Evolutionary conservation across 495 filamentous ascomycete genomes (phyloP), one percentile per base, ranked within the genome.

Genomic region (Platismatia glauca): DNA sequence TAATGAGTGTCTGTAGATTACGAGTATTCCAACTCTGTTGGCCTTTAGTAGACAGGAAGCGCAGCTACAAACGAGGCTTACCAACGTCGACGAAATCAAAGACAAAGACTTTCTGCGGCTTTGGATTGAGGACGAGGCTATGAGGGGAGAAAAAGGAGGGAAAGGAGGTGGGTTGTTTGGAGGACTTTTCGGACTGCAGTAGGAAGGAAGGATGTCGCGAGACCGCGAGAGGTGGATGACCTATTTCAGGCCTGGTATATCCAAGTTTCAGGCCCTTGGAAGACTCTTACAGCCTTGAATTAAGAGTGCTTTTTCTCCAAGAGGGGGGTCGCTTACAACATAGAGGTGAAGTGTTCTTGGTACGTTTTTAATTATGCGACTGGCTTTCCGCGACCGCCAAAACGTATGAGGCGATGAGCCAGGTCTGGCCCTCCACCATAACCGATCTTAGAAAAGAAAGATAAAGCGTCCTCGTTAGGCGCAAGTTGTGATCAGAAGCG

Each of bases 1-100:
- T 38, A 24, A 58, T 58, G 24, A 20, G 13, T 37, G 1, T 38
- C 0, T 58, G 31, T 33, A 58, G 70, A 84, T 89, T 62, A 86
- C 76, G 41, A 77, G 77, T 12, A 74, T 89, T 64, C 88, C 88
- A 29, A 88, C 85, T n/a, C 67, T 91, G 44, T 74, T 89, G 31
- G 78, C 80, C 33, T 90, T 90, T 66, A 80, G 80, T 55, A 76
- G 80, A n/a, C 78, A 79, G 48, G 83, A 87, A 66, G 77, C 84
- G 7, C 78, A 84, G 69, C 57, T 76, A 0, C 72, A 77, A 55
- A 83, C 81, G 22, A 82, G 79, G 72, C 66, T 89, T 29, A 74
- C 74, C 16, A 77, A 81, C 64, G 75, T 74, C n/a, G 74, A 78
- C 59, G 68, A 78, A 57, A 70, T 90, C 70, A 78, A 75, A 7